Conservation (phyloP, 768 basidiomycete genomes). For the Omphalotus guepiniiformis region DNA sequence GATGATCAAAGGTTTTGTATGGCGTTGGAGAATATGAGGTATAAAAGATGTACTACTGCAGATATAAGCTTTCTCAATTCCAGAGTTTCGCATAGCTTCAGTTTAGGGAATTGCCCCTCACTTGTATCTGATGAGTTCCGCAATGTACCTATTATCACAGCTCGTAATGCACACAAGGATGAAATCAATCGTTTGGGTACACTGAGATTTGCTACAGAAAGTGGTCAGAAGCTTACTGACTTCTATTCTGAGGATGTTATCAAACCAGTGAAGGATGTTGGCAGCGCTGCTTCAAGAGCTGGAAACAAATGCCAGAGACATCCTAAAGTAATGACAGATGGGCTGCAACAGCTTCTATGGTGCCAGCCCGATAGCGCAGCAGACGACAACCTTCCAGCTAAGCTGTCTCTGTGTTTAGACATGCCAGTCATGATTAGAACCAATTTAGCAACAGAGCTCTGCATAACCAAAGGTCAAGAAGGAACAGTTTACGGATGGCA, state of each 20-base stretch:
- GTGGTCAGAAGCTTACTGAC: conserved; percentile 14
- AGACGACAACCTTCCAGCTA: too few species aligned
- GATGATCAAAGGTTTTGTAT: conserved; percentile 23
- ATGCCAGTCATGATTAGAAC: conserved; percentile 28
- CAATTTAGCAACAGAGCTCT: conserved; percentile 27
- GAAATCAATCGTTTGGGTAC: conserved; percentile 24
- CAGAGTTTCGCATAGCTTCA: conserved; percentile 13
- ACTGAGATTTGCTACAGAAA: conserved; percentile 25
- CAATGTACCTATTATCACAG: conserved; percentile 31
- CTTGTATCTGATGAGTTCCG: conserved; percentile 16
- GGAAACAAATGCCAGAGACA: neutral
- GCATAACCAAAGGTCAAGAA: conserved; percentile 33
- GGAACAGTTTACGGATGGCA: conserved; percentile 27
- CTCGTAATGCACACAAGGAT: conserved; percentile 28
- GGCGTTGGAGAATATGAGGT: conserved; percentile 29
- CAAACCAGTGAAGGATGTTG: neutral
- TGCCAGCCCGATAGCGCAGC: too few species aligned
- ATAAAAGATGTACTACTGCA: conserved; percentile 25
- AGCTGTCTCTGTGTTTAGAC: conserved; percentile 25
- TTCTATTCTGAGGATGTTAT: conserved; percentile 25
- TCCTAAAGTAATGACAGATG: neutral
- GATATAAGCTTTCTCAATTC: conserved; percentile 16
- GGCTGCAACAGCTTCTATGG: too few species aligned
- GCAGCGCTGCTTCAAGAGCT: neutral
- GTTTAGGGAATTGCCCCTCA: neutral